Conservation (phyloP, 257 asterid genomes). For the Capsicum rhomboideum region DNA sequence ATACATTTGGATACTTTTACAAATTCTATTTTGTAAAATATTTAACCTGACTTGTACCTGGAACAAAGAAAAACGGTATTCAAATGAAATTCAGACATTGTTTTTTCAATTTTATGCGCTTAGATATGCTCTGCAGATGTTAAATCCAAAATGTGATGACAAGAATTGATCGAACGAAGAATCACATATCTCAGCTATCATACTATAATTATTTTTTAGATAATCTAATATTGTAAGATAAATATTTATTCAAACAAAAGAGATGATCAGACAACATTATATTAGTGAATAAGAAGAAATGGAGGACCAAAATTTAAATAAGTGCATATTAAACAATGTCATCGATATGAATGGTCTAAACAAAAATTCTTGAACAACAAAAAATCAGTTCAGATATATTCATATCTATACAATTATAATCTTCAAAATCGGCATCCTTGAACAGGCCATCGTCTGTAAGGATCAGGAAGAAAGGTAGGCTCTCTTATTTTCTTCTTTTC, state of each 20-base stretch:
- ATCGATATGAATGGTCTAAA: background rate
- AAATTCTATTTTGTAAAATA: too few species aligned
- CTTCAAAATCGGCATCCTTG: conserved; percentile 23
- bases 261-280: background rate
- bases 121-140: too few species aligned
- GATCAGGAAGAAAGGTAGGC: conserved; percentile 23
- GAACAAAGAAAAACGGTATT: too few species aligned
- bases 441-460: conserved; percentile 34
- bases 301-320: background rate
- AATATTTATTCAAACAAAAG: background rate
- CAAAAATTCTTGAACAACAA: background rate
- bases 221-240: too few species aligned
- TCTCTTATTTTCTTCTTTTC: conserved; percentile 3
- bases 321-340: background rate
- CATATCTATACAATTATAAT: background rate
- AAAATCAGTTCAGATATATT: background rate
- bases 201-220: too few species aligned
- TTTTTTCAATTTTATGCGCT: too few species aligned
- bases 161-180: too few species aligned
- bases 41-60: too few species aligned
- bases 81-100: too few species aligned
- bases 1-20: too few species aligned
- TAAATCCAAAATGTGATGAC: too few species aligned
- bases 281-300: background rate
- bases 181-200: too few species aligned